Base-by-base conservation (phyloP, 805 yeast genomes). In the fission yeast (Schizosaccharomyces pombe) region DNA sequence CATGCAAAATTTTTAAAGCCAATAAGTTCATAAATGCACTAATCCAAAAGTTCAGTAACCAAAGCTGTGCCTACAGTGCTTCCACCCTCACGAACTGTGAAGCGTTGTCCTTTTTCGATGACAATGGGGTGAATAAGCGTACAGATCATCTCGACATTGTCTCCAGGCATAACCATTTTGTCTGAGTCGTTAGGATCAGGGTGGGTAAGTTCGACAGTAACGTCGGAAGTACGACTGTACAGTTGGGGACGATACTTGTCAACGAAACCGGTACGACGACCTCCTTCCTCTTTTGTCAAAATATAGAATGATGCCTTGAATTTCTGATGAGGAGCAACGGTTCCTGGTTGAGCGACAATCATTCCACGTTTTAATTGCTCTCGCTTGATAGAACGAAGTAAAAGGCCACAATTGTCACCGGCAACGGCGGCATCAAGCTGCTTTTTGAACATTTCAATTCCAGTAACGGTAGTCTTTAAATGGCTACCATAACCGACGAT, bases 1-100 rank as follows among this genome's bases (percentile, higher is more conserved):
- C 43, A 37, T 16, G 14, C 14, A 34, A 4, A 37, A 16, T 37
- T 16, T 11, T 2, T 19, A n/a, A 37, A 6, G 8, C 14, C 40
- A 5, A 16, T 37, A 16, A 14, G 22, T 37, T 37, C 43, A 37
- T 16, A 37, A 43, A 26, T 24, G 19, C 49, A 43, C n/a, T 74
- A 78, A 68, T 81, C 89, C 60, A 84, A 69, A 69, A 85, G 80
- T 72, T 95, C 81, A 64, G 98, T 91, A 64, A 91, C 78, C 75
- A 91, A 75, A 75, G 98, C 98, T 62, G 98, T 91, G 72, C 95
- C 98, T 62, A 91, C 96, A 61, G 98, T 91, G 75, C 82, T 84
- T 69, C 96, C 96, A 74, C 97, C 96, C 75, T 91, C 98, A 80
- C 98, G 91, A 70, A 91, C 77, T 80, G 91, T 91, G 82, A 91